Evolutionary conservation across 75 land plant species (phyloP).

Genomic region (Isoetes taiwanensis): DNA sequence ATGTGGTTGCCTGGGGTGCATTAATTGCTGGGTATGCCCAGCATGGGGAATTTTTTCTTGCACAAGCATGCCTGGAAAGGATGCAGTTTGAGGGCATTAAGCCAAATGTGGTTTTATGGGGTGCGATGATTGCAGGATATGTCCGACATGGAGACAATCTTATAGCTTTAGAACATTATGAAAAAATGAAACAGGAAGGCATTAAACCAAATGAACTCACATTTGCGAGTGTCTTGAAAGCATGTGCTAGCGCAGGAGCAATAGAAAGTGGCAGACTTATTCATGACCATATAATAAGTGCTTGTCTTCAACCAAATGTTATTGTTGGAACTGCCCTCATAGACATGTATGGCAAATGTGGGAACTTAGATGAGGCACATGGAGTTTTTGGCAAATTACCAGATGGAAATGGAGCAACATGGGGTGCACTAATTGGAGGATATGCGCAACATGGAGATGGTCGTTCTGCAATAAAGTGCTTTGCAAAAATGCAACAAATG

Average conservation of each 20-base stretch:
- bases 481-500: constrained; percentile 8
- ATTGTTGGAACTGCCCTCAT: constrained; percentile 5
- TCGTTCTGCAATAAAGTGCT: neutral
- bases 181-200: constrained; percentile 8
- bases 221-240: constrained; percentile 2
- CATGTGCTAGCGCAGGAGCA: neutral
- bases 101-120: neutral
- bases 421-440: constrained; percentile 7
- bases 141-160: neutral
- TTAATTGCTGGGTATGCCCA: constrained; percentile 17
- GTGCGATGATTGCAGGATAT: neutral
- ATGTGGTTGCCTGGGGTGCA: constrained; percentile 36
- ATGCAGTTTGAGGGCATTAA: constrained; percentile 2
- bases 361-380: neutral
- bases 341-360: constrained; percentile 7
- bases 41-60: constrained; percentile 12
- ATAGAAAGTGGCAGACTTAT: neutral
- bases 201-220: neutral
- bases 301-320: neutral
- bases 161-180: neutral
- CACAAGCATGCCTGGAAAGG: constrained; percentile 6
- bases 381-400: neutral
- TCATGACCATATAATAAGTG: neutral
- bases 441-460: constrained; percentile 7
- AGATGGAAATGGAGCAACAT: neutral